A percentile compares a stretch with the other conserved stretches of the same genome.
These are phyloP conservation scores for Vigna radiata DNA, from an alignment of 306 rosid genomes.

Conservation along the genomic window DNA sequence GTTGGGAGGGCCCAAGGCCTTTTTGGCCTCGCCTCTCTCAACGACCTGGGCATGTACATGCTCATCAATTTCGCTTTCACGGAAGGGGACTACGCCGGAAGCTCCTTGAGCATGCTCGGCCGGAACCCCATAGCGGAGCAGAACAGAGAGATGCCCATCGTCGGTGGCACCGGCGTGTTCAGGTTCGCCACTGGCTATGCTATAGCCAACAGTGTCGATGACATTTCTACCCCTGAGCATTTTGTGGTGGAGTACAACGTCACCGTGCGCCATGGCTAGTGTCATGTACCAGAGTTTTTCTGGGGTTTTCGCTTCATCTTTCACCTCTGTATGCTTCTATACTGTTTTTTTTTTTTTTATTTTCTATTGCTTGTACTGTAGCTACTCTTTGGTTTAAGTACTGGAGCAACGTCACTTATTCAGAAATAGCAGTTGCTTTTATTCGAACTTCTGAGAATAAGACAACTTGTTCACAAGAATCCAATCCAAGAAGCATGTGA, in stretches of 20 bases:
- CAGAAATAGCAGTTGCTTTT: no score
- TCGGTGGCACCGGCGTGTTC: slow-evolving; percentile 50
- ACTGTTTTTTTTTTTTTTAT: no score
- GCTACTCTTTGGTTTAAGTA: no score
- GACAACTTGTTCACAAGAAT: no score
- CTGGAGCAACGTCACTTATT: no score
- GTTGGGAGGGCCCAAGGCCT: slow-evolving; percentile 51
- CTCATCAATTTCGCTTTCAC: slow-evolving; percentile 40
- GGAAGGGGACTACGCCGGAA: slow-evolving; percentile 24
- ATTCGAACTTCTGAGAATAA: no score
- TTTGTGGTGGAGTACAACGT: slow-evolving; percentile 49
- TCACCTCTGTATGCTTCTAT: no score
- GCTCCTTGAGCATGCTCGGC: slow-evolving; percentile 45
- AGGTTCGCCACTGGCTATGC: slow-evolving; percentile 48
- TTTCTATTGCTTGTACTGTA: no score
- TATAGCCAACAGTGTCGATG: slow-evolving; percentile 36
- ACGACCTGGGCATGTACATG: slow-evolving; percentile 45
- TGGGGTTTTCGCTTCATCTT: no score
- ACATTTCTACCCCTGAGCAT: slow-evolving; percentile 46
- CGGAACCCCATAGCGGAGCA: slow-evolving; percentile 42
- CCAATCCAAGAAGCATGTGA: no score
- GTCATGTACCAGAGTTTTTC: background rate
- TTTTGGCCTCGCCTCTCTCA: slow-evolving; percentile 39
- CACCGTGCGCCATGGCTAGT: slow-evolving; percentile 34
- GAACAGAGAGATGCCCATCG: slow-evolving; percentile 41